Base-by-base conservation (phyloP, 2,329 filamentous ascomycete species). In the Pseudopyrenochaeta lycopersici region DNA sequence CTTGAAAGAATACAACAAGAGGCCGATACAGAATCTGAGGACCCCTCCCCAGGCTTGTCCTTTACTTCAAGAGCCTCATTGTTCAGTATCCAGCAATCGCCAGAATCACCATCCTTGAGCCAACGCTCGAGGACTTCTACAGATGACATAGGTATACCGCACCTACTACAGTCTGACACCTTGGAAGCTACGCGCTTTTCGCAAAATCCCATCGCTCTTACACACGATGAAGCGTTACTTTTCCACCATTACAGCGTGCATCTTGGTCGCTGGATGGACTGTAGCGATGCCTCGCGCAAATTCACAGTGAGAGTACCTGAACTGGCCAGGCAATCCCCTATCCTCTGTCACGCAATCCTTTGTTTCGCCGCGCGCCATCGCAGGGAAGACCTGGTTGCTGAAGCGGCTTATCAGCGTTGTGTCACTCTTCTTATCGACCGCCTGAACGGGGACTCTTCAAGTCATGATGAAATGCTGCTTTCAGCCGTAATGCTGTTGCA, bases 201-300 rank as follows among this genome's bases (percentile, higher is more conserved):
- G 2, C 42, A 52, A 6, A 43, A 56, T 20, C 51, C 53, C 12
- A 23, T 60, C 30, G 17, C 58, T 7, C 46, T 71, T 31, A 64
- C 52, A 18, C 61, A 63, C 27, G 30, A 56, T 17, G 69, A 73
- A 47, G 70, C 67, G 10, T 29, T 54, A 15, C 60, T 73, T 7
- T 62, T 73, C 10, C 68, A 70, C 40, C 62, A 72, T 49, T 73
- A 70, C 48, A 63, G 62, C 4, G 67, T 71, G 45, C 41, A 68
- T 41, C 63, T 73, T 18, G 69, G 69, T 14, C 56, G 69, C 23
- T 73, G 70, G 70, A 57, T 73, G 14, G 70, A 73, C 44, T 71
- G 66, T 33, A 71, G 67, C 1, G 68, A 71, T 49, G 58, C 67
- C 9, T 64, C 66, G 11, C 63, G 68, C 7, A 69, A 71, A 39